Evolutionary conservation across 1,284 basidiomycete genomes (phyloP).

Genomic region (Apiotrichum domesticum): DNA sequence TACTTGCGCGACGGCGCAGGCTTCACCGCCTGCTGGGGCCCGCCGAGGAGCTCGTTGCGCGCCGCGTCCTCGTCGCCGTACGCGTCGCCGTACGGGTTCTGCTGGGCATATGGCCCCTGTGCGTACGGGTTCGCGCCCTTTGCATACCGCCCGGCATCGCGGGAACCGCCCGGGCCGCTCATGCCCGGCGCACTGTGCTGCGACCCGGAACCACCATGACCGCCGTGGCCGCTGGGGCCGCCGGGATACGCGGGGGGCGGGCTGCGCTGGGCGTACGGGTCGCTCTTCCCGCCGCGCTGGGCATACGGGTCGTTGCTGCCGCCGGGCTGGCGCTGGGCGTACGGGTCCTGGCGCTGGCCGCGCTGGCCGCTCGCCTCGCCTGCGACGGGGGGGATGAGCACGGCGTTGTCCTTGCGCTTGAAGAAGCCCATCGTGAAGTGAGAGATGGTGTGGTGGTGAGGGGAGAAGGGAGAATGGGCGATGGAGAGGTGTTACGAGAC

Average conservation of each 20-base stretch:
- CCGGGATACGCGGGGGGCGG: no score
- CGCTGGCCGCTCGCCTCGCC: slow-evolving; percentile 13
- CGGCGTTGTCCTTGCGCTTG: slow-evolving; percentile 56
- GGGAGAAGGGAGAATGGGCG: not conserved
- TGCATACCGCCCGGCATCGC: no score
- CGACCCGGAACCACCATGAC: no score
- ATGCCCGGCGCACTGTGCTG: no score
- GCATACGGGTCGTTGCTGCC: slow-evolving; percentile 35
- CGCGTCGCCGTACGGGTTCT: not conserved
- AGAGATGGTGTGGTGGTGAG: not conserved
- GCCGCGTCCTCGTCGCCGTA: slow-evolving; percentile 51
- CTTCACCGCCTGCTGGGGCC: slow-evolving; percentile 47
- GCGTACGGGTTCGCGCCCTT: no score
- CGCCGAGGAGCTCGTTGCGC: slow-evolving; percentile 55
- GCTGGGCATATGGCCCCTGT: not conserved
- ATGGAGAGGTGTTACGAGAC: not conserved
- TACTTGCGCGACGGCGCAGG: slow-evolving; percentile 50
- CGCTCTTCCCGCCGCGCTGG: slow-evolving; percentile 21
- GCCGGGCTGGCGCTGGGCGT: slow-evolving; percentile 28
- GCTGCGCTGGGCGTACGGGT: slow-evolving; percentile 29
- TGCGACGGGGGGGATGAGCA: slow-evolving; percentile 58
- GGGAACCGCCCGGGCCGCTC: no score
- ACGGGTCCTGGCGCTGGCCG: slow-evolving; percentile 39
- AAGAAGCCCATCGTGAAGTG: slow-evolving; percentile 64
- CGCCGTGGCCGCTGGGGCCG: no score